Conservation (phyloP, 2,329 filamentous ascomycete species). For the Penicillium hesseltinei region DNA sequence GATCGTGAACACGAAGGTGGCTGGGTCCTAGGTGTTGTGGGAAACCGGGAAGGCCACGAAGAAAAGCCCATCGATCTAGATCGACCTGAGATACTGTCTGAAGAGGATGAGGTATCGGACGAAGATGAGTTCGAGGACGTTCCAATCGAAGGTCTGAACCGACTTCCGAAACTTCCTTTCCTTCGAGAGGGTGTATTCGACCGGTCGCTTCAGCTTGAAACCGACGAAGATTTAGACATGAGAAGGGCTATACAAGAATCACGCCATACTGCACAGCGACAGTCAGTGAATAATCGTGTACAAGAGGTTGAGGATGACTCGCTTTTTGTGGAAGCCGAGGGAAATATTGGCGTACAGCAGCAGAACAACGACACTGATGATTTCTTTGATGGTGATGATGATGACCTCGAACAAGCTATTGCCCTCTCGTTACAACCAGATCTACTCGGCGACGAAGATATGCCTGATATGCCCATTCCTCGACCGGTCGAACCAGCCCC, state of each 20-base stretch:
- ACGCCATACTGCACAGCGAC: constrained; percentile 14
- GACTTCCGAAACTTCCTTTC: constrained; percentile 64
- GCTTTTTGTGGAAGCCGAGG: constrained; percentile 55
- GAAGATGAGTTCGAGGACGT: constrained; percentile 88
- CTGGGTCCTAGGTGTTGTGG: constrained; percentile 93
- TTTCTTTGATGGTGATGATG: constrained; percentile 64
- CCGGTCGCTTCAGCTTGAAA: constrained; percentile 32
- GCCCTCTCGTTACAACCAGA: constrained; percentile 69
- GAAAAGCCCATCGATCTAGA: constrained; percentile 94
- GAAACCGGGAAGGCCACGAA: constrained; percentile 72
- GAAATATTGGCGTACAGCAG: constrained; percentile 31
- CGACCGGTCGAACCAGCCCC: constrained; percentile 49
- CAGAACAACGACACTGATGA: constrained; percentile 46
- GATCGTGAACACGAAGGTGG: constrained; percentile 94
- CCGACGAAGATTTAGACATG: constrained; percentile 41
- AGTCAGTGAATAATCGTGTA: not conserved
- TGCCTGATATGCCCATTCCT: constrained; percentile 35
- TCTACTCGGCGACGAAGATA: constrained; percentile 43
- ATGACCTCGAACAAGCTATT: constrained; percentile 78
- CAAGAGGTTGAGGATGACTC: constrained; percentile 48
- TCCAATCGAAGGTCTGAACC: constrained; percentile 83
- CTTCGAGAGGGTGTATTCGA: constrained; percentile 39
- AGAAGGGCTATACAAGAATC: constrained; percentile 50
- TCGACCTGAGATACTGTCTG: constrained; percentile 51
- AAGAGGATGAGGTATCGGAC: constrained; percentile 60